phyloP scores from a whole-genome alignment of 352 stramenopile species.

The Phytophthora citricola region DNA sequence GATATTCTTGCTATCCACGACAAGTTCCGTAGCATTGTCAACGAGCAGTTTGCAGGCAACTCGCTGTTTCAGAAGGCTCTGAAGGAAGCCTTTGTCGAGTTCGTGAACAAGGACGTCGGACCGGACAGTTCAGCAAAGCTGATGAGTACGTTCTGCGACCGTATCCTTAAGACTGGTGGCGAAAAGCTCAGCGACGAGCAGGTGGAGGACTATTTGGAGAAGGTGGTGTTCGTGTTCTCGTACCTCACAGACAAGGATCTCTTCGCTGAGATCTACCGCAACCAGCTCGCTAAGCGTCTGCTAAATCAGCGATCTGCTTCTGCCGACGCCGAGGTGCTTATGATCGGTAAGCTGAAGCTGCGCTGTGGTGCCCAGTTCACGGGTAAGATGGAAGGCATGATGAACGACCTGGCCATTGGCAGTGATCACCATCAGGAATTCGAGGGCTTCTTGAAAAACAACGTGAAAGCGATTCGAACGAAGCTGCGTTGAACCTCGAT shows the following conservation, averaged over 20 bases:
- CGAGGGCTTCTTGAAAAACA: slow-evolving; percentile 92
- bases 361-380: slow-evolving; percentile 99
- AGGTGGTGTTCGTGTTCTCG: slow-evolving; percentile 99
- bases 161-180: slow-evolving; percentile 98
- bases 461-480: slow-evolving; percentile 60
- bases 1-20: slow-evolving; percentile 97
- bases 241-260: slow-evolving; percentile 99
- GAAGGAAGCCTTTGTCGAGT: slow-evolving; percentile 99
- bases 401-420: slow-evolving; percentile 98
- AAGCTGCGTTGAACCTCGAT: slow-evolving; percentile 81
- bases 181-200: slow-evolving; percentile 98
- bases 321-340: slow-evolving; percentile 97
- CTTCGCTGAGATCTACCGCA: slow-evolving; percentile 99
- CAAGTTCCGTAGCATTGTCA: slow-evolving; percentile 98
- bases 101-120: slow-evolving; percentile 99
- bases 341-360: slow-evolving; percentile 99
- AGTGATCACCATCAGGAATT: slow-evolving; percentile 98
- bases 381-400: slow-evolving; percentile 99
- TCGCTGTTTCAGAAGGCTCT: slow-evolving; percentile 99
- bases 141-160: slow-evolving; percentile 99
- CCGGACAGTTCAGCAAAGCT: slow-evolving; percentile 98
- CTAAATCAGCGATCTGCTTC: slow-evolving; percentile 98
- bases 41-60: slow-evolving; percentile 97
- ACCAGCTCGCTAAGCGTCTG: slow-evolving; percentile 98
- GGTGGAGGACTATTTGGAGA: slow-evolving; percentile 97